These are phyloP conservation scores for Sphaerulina musiva DNA, from an alignment of 2,329 filamentous ascomycete species.

Conservation along the genomic window DNA sequence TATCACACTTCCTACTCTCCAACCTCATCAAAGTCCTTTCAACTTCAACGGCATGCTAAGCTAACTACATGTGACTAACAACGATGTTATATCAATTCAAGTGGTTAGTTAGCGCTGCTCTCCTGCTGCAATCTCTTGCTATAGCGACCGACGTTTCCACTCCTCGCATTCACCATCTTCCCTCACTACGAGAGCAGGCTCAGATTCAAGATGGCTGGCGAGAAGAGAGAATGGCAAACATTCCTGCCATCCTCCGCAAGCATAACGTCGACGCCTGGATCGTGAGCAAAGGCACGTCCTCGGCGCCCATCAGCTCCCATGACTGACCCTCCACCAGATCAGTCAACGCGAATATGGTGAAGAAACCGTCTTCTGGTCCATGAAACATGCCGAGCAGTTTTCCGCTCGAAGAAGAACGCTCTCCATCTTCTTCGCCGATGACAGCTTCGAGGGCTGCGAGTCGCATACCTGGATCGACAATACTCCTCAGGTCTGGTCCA, in stretches of 20 bases:
- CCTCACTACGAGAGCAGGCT: conserved; percentile 19
- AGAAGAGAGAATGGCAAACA: conserved; percentile 15
- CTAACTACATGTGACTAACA: not conserved
- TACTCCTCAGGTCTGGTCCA: conserved; percentile 13
- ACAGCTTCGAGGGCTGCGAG: conserved; percentile 1
- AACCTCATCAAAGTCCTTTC: not conserved
- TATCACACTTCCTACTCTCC: not conserved
- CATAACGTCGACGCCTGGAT: conserved; percentile 22
- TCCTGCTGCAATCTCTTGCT: not conserved
- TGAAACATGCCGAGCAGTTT: conserved; percentile 20
- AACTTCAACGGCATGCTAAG: not conserved
- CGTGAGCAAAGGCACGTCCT: not conserved
- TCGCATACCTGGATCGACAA: conserved; percentile 20
- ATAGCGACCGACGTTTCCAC: not conserved
- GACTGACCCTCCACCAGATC: conserved; percentile 6
- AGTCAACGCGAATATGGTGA: conserved; percentile 22
- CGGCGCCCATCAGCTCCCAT: not conserved
- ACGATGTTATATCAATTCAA: not conserved
- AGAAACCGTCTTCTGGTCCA: conserved; percentile 23
- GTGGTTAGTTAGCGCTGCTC: not conserved
- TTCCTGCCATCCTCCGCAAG: conserved; percentile 16
- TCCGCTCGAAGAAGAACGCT: conserved; percentile 20
- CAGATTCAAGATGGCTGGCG: conserved; percentile 19
- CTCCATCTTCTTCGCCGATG: conserved; percentile 16
- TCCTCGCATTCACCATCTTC: conserved; percentile 8